Evolutionary conservation across 2,329 filamentous ascomycete genomes (phyloP), one percentile per base, ranked within the genome.

Genomic region (Botrytis medusae): DNA sequence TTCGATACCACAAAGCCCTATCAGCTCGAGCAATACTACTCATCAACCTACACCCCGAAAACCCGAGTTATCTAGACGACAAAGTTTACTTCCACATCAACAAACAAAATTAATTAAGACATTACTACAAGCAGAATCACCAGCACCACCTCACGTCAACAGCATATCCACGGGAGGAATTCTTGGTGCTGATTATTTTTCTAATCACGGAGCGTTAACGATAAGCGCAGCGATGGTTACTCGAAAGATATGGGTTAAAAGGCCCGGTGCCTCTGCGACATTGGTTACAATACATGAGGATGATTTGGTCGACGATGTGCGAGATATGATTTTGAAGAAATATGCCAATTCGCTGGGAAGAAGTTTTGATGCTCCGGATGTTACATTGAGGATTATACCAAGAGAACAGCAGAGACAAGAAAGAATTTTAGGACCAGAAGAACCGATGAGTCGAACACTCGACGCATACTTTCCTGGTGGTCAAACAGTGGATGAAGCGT

Each of bases 211-310:
- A 40, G 78, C 78, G 8, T 75, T 78, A 70, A 78, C 78, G 59
- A 80, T 79, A 71, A 80, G 76, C 73, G 74, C 76, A 29, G 78
- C 79, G 42, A 91, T 91, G 89, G 84, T 88, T 77, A 89, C 87
- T 73, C 88, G 93, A 81, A 98, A 97, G 86, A 91, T 98, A 79
- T 99, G 96, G 96, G 95, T 98, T 81, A 96, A 92, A 85, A 89
- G 95, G 79, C 92, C 93, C 32, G 88, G 91, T 76, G 93, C 91
- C 74, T 98, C 95, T 73, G 90, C 95, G 57, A 99, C 96, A 22
- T 86, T 96, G 79, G 92, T 99, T 72, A 90, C 92, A 74, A 92
- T 97, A 79, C 87, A 90, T 78, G 93, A 97, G 79, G 94, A 97
- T 79, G 94, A 97, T 80, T 84, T 98, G 78, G 95, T 98, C 73